Percentiles rank a stretch among this genome's conserved stretches.
Conservation (phyloP, 768 basidiomycete genomes). For the Agrocybe chaxingu region DNA sequence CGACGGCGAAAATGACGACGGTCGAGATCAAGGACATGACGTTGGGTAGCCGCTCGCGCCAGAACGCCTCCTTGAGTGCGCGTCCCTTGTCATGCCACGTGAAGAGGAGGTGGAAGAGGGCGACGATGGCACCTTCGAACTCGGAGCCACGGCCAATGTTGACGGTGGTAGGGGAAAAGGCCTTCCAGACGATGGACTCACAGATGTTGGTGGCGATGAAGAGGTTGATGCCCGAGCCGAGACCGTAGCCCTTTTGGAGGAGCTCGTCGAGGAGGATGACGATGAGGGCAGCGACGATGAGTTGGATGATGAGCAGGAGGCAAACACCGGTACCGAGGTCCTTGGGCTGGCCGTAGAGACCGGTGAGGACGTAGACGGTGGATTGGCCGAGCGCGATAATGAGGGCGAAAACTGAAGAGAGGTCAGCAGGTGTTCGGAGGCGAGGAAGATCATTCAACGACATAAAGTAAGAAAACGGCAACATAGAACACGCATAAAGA, state of each 20-base stretch:
- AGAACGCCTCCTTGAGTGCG: constrained; percentile 96
- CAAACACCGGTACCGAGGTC: constrained; percentile 97
- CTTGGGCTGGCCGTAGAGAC: constrained; percentile 91
- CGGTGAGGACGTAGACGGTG: constrained; percentile 95
- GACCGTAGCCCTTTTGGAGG: constrained; percentile 98
- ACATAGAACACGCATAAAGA: no score
- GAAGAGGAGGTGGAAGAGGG: constrained; percentile 96
- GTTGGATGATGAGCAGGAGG: constrained; percentile 93
- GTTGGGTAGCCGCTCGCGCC: constrained; percentile 95
- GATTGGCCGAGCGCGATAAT: constrained; percentile 96
- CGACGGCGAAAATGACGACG: constrained; percentile 84
- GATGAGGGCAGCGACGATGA: constrained; percentile 89
- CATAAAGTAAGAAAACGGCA: no score
- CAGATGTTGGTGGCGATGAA: constrained; percentile 99
- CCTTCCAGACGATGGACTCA: constrained; percentile 99
- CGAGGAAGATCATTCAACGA: no score
- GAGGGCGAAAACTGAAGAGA: constrained; percentile 81
- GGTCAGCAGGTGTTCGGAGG: neutral
- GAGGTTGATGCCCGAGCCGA: constrained; percentile 96
- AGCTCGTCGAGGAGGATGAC: constrained; percentile 98
- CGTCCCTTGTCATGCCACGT: constrained; percentile 99
- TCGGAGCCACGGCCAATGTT: constrained; percentile 98
- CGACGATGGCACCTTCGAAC: constrained; percentile 95
- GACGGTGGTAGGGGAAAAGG: constrained; percentile 96
- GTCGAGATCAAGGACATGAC: constrained; percentile 97